These are phyloP conservation scores for Botrytis hyacinthi DNA, from an alignment of 2,329 filamentous ascomycete genomes.

Conservation along the genomic window DNA sequence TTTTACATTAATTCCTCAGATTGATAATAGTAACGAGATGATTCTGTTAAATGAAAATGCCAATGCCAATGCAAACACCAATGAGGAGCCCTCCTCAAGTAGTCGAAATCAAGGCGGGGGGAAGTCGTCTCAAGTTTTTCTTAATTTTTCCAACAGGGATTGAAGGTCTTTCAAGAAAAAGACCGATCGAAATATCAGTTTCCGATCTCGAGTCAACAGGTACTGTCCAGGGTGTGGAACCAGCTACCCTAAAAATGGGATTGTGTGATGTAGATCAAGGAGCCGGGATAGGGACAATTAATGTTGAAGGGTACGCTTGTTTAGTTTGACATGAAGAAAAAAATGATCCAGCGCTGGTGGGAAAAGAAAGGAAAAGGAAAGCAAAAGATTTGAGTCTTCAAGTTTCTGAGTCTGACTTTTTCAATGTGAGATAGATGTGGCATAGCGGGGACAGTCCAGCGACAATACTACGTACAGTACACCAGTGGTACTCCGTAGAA, in stretches of 20 bases:
- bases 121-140: background rate
- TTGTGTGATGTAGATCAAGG: constrained; percentile 4
- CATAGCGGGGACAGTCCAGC: background rate
- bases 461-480: background rate
- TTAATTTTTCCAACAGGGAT: background rate
- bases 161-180: background rate
- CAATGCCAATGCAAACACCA: background rate
- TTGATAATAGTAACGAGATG: background rate
- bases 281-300: background rate
- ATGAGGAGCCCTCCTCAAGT: constrained; percentile 7
- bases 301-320: constrained; percentile 6
- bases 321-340: constrained; percentile 12
- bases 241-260: background rate
- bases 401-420: background rate
- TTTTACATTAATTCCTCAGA: constrained; percentile 11
- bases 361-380: background rate
- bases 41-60: background rate
- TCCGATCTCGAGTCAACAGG: constrained; percentile 8
- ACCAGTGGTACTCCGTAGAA: background rate
- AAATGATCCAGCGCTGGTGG: background rate
- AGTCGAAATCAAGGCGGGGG: constrained; percentile 8
- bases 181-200: constrained; percentile 9
- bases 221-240: background rate
- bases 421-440: background rate
- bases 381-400: background rate